Evolutionary conservation across 1,284 basidiomycete genomes (phyloP).

Genomic region (Amylostereum chailletii): DNA sequence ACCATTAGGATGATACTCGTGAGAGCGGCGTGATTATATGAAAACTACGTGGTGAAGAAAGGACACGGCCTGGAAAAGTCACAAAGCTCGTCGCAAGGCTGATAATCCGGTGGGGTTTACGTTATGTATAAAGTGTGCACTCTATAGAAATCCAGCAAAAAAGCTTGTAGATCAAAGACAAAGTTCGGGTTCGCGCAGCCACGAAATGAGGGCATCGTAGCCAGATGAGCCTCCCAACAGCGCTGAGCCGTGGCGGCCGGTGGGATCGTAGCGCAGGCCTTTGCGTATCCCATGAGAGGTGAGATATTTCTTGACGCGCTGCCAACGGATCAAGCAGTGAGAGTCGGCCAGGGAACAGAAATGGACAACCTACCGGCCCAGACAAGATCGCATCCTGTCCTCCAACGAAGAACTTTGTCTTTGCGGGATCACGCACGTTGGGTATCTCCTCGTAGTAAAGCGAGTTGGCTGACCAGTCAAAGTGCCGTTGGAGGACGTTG

Average conservation of each 20-base stretch:
- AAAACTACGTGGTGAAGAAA: too few species aligned
- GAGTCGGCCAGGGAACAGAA: not conserved
- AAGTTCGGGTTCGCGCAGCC: constrained; percentile 36
- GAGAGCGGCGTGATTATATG: not conserved
- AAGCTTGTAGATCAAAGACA: not conserved
- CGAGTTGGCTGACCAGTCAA: constrained; percentile 84
- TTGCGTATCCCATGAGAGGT: constrained; percentile 66
- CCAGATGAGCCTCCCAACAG: constrained; percentile 47
- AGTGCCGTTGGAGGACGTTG: constrained; percentile 76
- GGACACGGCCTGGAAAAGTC: too few species aligned
- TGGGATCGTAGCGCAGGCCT: constrained; percentile 62
- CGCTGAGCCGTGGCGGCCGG: constrained; percentile 68
- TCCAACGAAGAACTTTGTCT: constrained; percentile 68
- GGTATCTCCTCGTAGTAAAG: constrained; percentile 88
- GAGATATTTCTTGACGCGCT: constrained; percentile 72
- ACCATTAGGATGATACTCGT: not conserved
- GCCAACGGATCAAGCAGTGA: constrained; percentile 6
- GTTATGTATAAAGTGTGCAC: not conserved
- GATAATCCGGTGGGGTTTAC: not conserved
- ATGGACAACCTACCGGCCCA: constrained; percentile 40
- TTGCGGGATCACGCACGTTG: constrained; percentile 50
- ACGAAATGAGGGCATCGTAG: constrained; percentile 54
- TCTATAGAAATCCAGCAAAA: not conserved
- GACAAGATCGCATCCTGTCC: constrained; percentile 76
- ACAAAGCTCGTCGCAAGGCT: too few species aligned